A percentile compares a stretch with the other conserved stretches of the same genome.
phyloP scores from a whole-genome alignment of 768 basidiomycete genomes.

The Lactifluus pinguis region DNA sequence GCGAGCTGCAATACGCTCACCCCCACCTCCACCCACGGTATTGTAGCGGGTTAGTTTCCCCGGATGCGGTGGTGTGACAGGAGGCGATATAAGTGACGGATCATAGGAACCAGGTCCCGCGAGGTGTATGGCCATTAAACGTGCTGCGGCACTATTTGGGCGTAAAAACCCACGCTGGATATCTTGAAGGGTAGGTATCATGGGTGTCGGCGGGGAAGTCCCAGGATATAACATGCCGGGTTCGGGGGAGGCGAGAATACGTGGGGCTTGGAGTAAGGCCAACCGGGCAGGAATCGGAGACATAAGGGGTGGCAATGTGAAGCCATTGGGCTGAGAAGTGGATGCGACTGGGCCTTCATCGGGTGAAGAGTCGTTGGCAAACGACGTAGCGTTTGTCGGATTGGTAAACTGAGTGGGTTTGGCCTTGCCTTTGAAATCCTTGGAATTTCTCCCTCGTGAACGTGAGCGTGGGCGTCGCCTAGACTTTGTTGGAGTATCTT shows the following conservation, averaged over 20 bases:
- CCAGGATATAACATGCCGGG: slow-evolving; percentile 54
- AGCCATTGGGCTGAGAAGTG: slow-evolving; percentile 12
- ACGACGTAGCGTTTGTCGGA: slow-evolving; percentile 34
- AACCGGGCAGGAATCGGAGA: slow-evolving; percentile 52
- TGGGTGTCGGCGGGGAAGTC: slow-evolving; percentile 55
- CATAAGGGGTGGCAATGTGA: slow-evolving; percentile 31
- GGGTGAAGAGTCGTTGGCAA: slow-evolving; percentile 62
- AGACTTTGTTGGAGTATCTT: slow-evolving; percentile 27
- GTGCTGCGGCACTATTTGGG: slow-evolving; percentile 83
- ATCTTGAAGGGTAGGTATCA: slow-evolving; percentile 69
- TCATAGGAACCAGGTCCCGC: slow-evolving; percentile 65
- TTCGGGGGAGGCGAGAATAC: slow-evolving; percentile 33
- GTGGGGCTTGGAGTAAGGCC: slow-evolving; percentile 22
- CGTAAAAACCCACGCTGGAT: slow-evolving; percentile 70
- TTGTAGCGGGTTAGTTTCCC: slow-evolving; percentile 52
- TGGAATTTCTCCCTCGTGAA: slow-evolving; percentile 49
- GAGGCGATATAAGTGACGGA: slow-evolving; percentile 40
- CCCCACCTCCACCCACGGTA: slow-evolving; percentile 74
- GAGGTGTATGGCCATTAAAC: slow-evolving; percentile 73
- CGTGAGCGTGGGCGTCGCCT: slow-evolving; percentile 71
- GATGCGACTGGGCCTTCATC: slow-evolving; percentile 32
- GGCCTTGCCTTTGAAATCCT: slow-evolving; percentile 51
- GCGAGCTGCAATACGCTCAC: slow-evolving; percentile 66
- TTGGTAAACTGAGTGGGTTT: slow-evolving; percentile 33
- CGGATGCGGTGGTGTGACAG: slow-evolving; percentile 37